Percentiles rank a stretch among this genome's conserved stretches.
phyloP scores from a whole-genome alignment of 2,329 filamentous ascomycete genomes.

The Alternaria sp. region DNA sequence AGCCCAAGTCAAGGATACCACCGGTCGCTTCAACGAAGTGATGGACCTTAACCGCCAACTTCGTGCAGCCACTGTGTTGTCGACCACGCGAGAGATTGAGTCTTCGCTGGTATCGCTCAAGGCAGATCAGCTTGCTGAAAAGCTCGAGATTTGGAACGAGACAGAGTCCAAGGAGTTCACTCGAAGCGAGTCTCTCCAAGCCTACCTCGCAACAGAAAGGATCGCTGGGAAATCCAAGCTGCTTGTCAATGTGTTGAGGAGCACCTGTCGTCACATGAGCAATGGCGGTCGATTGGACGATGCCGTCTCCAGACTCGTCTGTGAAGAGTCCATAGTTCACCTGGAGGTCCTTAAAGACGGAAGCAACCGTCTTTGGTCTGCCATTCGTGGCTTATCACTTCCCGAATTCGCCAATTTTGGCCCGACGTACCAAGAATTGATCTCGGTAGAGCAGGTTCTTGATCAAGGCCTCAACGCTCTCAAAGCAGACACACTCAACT shows the following conservation, averaged over 20 bases:
- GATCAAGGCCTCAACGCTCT: slow-evolving; percentile 88
- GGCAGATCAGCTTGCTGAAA: slow-evolving; percentile 85
- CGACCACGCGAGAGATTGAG: slow-evolving; percentile 93
- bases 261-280: slow-evolving; percentile 65
- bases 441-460: slow-evolving; percentile 86
- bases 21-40: slow-evolving; percentile 87
- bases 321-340: slow-evolving; percentile 81
- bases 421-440: slow-evolving; percentile 82
- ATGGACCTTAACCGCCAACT: slow-evolving; percentile 96
- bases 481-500: slow-evolving; percentile 83
- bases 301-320: slow-evolving; percentile 66
- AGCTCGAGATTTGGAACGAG: slow-evolving; percentile 70
- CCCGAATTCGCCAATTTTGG: slow-evolving; percentile 81
- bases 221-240: slow-evolving; percentile 79
- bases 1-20: slow-evolving; percentile 88
- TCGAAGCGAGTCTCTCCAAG: slow-evolving; percentile 85
- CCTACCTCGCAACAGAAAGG: slow-evolving; percentile 85
- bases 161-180: slow-evolving; percentile 64
- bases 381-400: slow-evolving; percentile 77
- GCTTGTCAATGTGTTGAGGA: slow-evolving; percentile 18
- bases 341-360: slow-evolving; percentile 82
- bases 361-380: slow-evolving; percentile 82
- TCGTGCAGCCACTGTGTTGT: slow-evolving; percentile 86
- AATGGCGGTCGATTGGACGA: slow-evolving; percentile 76
- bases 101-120: slow-evolving; percentile 85